Conservation (phyloP, 768 basidiomycete species). For the Harrya chromipes region DNA sequence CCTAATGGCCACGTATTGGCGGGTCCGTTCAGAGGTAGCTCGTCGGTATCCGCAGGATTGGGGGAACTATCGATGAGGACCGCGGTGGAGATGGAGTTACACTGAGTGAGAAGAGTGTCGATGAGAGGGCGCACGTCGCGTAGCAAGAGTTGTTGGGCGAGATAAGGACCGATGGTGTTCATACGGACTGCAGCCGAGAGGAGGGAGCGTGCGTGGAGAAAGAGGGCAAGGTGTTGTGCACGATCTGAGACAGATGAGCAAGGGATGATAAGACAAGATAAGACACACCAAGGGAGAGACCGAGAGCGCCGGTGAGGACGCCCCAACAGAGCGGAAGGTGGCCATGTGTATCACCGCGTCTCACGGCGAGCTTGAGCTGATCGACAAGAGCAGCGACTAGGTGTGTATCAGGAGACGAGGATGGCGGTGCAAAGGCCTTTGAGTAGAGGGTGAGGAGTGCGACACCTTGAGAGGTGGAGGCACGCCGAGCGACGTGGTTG, state of each 20-base stretch:
- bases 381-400: slow-evolving; percentile 47
- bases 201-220: slow-evolving; percentile 86
- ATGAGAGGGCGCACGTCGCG: slow-evolving; percentile 70
- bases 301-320: slow-evolving; percentile 73
- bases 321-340: slow-evolving; percentile 95
- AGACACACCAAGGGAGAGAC: slow-evolving; percentile 60
- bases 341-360: slow-evolving; percentile 64
- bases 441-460: slow-evolving; percentile 88
- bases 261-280: not conserved
- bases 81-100: slow-evolving; percentile 49
- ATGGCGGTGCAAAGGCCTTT: slow-evolving; percentile 69
- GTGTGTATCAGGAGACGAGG: slow-evolving; percentile 12
- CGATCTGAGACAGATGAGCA: slow-evolving; percentile 50
- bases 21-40: slow-evolving; percentile 50
- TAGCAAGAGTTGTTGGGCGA: slow-evolving; percentile 82
- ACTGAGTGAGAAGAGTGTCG: slow-evolving; percentile 46
- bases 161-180: slow-evolving; percentile 91
- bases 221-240: slow-evolving; percentile 84
- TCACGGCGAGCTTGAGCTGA: slow-evolving; percentile 62
- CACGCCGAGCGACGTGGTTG: slow-evolving; percentile 84
- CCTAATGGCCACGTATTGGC: slow-evolving; percentile 95
- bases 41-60: slow-evolving; percentile 4
- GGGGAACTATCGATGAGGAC: slow-evolving; percentile 21
- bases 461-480: slow-evolving; percentile 88
- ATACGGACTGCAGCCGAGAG: slow-evolving; percentile 91